phyloP scores from a whole-genome alignment of 1,284 basidiomycete species.

The Ganoderma boninense region DNA sequence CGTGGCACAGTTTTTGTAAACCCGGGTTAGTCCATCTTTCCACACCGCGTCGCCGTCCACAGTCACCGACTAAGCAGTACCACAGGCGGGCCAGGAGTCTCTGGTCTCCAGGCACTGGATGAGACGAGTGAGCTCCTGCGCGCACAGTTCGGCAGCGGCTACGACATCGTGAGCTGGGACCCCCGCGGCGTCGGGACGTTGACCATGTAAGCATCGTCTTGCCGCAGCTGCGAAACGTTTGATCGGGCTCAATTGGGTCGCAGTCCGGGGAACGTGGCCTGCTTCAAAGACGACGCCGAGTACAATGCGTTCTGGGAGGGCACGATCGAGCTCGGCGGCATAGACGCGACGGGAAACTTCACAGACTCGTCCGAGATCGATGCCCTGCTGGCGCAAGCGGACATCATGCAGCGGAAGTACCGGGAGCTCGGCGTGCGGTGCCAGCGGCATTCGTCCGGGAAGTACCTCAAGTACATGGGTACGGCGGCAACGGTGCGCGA shows the following conservation, averaged over 20 bases:
- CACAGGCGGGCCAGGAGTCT: conserved; percentile 7
- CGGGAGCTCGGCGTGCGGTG: conserved; percentile 20
- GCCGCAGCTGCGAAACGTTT: no score
- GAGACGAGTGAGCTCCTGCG: background rate
- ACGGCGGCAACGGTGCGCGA: conserved; percentile 30
- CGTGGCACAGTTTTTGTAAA: conserved; percentile 21
- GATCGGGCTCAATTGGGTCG: background rate
- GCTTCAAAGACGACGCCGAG: conserved; percentile 19
- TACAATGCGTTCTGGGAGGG: conserved; percentile 19
- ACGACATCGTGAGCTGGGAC: conserved; percentile 27
- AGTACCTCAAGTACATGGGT: conserved; percentile 27
- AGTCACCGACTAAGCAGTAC: background rate
- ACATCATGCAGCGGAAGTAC: conserved; percentile 26
- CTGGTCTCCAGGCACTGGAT: background rate
- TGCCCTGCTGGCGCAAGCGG: conserved; percentile 18
- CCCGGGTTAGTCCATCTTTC: conserved; percentile 8
- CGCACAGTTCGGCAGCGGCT: conserved; percentile 12
- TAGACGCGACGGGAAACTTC: conserved; percentile 24
- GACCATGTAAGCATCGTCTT: background rate
- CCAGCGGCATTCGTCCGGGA: background rate
- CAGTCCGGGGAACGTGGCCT: conserved; percentile 22
- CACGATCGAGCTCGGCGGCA: conserved; percentile 22
- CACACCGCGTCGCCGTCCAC: no score
- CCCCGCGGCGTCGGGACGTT: conserved; percentile 25
- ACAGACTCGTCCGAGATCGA: conserved; percentile 15